Evolutionary conservation across 306 rosid genomes (phyloP), one percentile per base, ranked within the genome.

Genomic region (Echinosophora koreensis): DNA sequence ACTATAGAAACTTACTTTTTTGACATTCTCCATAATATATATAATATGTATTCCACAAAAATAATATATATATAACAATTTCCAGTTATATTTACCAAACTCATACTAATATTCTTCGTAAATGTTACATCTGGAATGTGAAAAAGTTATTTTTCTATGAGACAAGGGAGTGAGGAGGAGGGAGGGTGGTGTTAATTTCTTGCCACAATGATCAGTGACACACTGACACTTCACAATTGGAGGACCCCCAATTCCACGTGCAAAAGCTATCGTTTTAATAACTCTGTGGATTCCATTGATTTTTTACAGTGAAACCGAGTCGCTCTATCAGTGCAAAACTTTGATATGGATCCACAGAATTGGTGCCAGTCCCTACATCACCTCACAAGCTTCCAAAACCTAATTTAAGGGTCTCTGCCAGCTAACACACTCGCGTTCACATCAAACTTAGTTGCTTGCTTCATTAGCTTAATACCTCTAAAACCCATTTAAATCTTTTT

Each of bases 381-480:
- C 38, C 12, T 44, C 66, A 80, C 79, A 69, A 79, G 13, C 46
- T 16, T 82, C 83, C 86, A 82, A 88, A 77, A 59, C 22, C 81
- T 34, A 58, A 67, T 30, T 9, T 69, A 28, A 8, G 61, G 8
- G 62, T 52, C 69, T 8, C 27, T 86, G 90, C 89, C 87, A 89
- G 89, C 93, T 82, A 77, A 62, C 80, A 14, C 61, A 14, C 59
- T 75, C 44, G 34, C 39, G 75, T 66, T 5, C 69, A 73, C 83
- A 77, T 30, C 32, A 30, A 30, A 30, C 87, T 84, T 86, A 84
- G 66, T 62, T 13, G 35, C 46, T 62, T 13, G 35, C 46, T 62
- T 70, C n/a, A 35, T 68, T 17, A 11, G 11, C 60, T 11, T 4
- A 47, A 38, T 59, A 34, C 44, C 5, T 38, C 57, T 60, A 51